A percentile compares a stretch with the other conserved stretches of the same genome.
Conservation (phyloP, 805 yeast genomes). For the Pichia deserticola region DNA sequence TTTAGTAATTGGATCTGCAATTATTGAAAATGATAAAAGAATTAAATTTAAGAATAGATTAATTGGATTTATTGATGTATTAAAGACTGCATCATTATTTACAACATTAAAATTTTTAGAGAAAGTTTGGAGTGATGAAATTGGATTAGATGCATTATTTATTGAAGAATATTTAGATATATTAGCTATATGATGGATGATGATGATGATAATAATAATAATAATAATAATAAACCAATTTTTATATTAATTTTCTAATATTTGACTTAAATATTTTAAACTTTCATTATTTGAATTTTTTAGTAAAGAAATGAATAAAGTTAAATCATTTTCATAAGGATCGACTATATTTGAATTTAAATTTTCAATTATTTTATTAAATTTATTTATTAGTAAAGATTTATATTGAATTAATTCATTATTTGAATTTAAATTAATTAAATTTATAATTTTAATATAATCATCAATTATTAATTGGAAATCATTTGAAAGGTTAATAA, state of each 20-base stretch:
- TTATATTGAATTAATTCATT: conserved; percentile 19
- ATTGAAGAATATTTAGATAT: conserved; percentile 6
- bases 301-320: conserved; percentile 39
- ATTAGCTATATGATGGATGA: background rate
- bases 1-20: conserved; percentile 16
- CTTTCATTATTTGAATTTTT: conserved; percentile 43
- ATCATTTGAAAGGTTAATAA: conserved; percentile 32
- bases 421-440: conserved; percentile 4
- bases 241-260: background rate
- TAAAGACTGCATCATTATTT: conserved; percentile 10
- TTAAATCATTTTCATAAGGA: conserved; percentile 36
- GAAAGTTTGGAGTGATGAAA: conserved; percentile 12
- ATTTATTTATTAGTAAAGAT: conserved; percentile 17
- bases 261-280: conserved; percentile 38
- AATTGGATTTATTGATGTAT: conserved; percentile 11
- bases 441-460: conserved; percentile 8
- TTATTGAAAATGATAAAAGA: conserved; percentile 7
- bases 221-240: background rate
- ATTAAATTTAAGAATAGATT: conserved; percentile 11
- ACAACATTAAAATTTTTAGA: conserved; percentile 9
- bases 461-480: conserved; percentile 2
- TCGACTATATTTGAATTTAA: conserved; percentile 34
- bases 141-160: conserved; percentile 7
- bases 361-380: conserved; percentile 33
- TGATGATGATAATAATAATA: too few relatives aligned